These are phyloP conservation scores for Nakaseomyces delphensis DNA, from an alignment of 1,139 yeast species.

Conservation along the genomic window DNA sequence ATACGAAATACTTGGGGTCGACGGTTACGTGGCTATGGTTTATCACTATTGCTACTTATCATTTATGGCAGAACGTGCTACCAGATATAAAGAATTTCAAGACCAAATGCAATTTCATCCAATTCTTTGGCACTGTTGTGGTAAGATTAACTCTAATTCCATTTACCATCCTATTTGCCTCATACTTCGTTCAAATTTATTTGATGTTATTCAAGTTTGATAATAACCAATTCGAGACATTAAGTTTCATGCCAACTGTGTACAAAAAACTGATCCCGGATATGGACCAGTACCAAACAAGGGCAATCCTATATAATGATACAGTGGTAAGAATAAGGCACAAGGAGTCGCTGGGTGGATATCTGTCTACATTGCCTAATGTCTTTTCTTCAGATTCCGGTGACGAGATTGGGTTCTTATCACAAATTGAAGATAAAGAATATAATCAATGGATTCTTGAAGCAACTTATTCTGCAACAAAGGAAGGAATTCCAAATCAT, in stretches of 20 bases:
- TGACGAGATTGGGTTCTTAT: constrained; percentile 63
- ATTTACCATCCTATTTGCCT: background rate
- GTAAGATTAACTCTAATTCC: background rate
- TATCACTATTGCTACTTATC: background rate
- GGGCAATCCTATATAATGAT: background rate
- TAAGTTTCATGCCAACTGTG: constrained; percentile 2
- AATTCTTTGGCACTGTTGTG: background rate
- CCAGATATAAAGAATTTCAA: constrained; percentile 3
- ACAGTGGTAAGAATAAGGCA: constrained; percentile 40
- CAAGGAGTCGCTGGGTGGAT: constrained; percentile 46
- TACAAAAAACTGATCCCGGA: background rate
- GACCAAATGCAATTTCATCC: background rate
- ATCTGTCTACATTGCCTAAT: constrained; percentile 58
- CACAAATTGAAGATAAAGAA: constrained; percentile 41
- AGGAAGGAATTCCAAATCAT: constrained; percentile 35
- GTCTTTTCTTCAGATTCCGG: constrained; percentile 44
- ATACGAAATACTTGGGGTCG: background rate
- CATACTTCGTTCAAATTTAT: background rate
- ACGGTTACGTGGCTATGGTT: constrained; percentile 3
- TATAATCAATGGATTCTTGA: constrained; percentile 67
- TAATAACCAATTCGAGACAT: background rate
- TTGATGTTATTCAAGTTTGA: background rate
- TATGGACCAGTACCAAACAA: background rate
- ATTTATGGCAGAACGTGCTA: constrained; percentile 4
- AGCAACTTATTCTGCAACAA: constrained; percentile 17